Conservation (phyloP, 176 grass and related monocot species). For the Triticum urartu region DNA sequence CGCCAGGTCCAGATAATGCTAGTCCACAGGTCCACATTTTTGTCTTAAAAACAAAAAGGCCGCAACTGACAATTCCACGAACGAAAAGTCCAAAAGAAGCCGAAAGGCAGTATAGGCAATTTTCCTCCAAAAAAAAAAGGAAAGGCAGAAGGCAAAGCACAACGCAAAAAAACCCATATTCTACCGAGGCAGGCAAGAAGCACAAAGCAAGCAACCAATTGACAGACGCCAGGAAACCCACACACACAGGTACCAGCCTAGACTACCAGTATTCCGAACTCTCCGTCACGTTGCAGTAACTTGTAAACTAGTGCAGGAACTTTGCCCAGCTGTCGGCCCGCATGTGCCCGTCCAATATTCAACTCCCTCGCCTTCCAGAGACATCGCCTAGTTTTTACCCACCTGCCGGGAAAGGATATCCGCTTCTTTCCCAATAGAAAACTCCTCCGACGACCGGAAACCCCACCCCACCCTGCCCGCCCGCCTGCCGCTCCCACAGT, state of each 20-base stretch:
- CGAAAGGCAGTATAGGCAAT: no score
- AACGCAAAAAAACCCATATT: not conserved
- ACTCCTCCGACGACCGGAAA: not conserved
- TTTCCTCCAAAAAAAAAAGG: no score
- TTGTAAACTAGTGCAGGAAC: not conserved
- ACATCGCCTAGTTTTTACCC: not conserved
- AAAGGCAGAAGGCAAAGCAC: no score
- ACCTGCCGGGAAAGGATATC: not conserved
- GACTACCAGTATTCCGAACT: no score
- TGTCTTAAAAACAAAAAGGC: no score
- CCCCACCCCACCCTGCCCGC: not conserved
- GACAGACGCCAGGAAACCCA: not conserved
- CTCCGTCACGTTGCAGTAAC: not conserved
- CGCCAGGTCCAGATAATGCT: no score
- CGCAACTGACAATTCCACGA: no score
- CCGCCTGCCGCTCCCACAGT: not conserved
- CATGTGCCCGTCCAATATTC: not conserved
- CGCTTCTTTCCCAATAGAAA: not conserved
- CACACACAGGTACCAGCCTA: no score
- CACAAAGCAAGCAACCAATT: not conserved
- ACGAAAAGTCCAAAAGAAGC: no score
- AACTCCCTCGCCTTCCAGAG: constrained; percentile 1
- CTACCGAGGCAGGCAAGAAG: not conserved
- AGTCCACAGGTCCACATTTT: no score
- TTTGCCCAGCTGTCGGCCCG: not conserved